These are phyloP conservation scores for Pleurozium schreberi DNA, from an alignment of 225 moss, liverwort and hornwort species.

Conservation along the genomic window DNA sequence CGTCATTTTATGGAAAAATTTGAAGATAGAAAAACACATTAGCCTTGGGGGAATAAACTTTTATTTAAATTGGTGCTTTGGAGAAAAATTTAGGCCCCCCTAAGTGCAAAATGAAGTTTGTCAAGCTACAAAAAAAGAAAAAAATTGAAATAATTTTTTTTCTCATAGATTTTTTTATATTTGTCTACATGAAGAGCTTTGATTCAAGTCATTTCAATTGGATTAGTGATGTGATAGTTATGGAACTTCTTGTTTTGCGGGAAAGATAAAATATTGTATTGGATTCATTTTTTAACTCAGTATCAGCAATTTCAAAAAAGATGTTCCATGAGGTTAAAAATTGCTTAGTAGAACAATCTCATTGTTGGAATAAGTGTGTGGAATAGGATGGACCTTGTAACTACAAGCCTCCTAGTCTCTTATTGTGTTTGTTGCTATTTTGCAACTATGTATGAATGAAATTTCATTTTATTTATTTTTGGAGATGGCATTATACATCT, in stretches of 20 bases:
- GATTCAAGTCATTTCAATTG: neutral
- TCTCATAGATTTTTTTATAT: neutral
- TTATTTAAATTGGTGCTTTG: neutral
- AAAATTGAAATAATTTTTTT: too few species aligned
- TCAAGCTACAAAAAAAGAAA: too few species aligned
- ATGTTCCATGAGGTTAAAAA: neutral
- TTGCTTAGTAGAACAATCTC: neutral
- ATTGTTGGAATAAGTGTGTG: too few species aligned
- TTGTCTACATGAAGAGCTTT: neutral
- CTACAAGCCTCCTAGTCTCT: neutral
- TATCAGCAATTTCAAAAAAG: neutral
- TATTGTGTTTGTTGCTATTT: too few species aligned
- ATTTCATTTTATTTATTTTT: too few species aligned
- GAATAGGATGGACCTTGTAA: neutral
- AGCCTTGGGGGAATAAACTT: too few species aligned
- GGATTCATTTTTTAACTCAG: neutral
- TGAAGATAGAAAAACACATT: neutral
- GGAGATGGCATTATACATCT: too few species aligned
- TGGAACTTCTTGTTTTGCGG: too few species aligned
- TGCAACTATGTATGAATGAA: too few species aligned
- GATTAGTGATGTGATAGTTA: too few species aligned
- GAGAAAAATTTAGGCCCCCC: fast-evolving
- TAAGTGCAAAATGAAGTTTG: neutral
- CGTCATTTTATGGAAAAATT: neutral
- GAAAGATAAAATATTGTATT: too few species aligned